phyloP scores from a whole-genome alignment of 2,329 filamentous ascomycete species.

The Hymenoscyphus occultus region DNA sequence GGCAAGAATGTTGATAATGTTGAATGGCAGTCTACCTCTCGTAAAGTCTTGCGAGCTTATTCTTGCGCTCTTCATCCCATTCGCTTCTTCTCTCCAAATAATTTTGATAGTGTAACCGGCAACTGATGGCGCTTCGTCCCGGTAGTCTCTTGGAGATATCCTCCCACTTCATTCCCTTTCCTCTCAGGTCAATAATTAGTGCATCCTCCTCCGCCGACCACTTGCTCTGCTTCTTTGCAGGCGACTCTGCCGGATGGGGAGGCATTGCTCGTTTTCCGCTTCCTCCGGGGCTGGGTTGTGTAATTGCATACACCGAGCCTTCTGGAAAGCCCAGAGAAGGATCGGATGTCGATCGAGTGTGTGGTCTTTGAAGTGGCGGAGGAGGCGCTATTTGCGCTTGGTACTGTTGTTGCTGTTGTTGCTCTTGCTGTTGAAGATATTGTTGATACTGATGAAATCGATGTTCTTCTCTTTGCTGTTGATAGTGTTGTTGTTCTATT shows the following conservation, averaged over 20 bases:
- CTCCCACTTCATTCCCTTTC: conserved; percentile 96
- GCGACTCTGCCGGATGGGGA: conserved; percentile 58
- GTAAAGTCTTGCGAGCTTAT: conserved; percentile 90
- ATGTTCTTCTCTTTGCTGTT: conserved; percentile 26
- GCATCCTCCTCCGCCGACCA: conserved; percentile 93
- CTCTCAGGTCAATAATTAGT: conserved; percentile 87
- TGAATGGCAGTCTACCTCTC: conserved; percentile 66
- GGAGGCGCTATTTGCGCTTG: conserved; percentile 36
- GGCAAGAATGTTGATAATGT: not conserved
- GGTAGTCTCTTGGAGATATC: conserved; percentile 91
- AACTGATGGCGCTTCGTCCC: conserved; percentile 89
- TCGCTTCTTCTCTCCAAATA: conserved; percentile 90
- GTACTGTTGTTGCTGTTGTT: conserved; percentile 20
- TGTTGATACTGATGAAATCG: conserved; percentile 33
- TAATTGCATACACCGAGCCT: conserved; percentile 27
- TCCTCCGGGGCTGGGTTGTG: conserved; percentile 22
- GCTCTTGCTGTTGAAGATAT: conserved; percentile 5
- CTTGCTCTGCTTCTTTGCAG: conserved; percentile 92
- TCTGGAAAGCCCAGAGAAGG: conserved; percentile 30
- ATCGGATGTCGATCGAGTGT: conserved; percentile 30
- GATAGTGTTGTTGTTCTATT: conserved; percentile 38
- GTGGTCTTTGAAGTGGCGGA: conserved; percentile 39
- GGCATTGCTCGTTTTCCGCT: conserved; percentile 50
- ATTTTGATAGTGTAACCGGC: conserved; percentile 93
- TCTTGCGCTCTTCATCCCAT: conserved; percentile 97